Evolutionary conservation across 2,329 filamentous ascomycete genomes (phyloP).

Genomic region (Tolypocladium paradoxum): DNA sequence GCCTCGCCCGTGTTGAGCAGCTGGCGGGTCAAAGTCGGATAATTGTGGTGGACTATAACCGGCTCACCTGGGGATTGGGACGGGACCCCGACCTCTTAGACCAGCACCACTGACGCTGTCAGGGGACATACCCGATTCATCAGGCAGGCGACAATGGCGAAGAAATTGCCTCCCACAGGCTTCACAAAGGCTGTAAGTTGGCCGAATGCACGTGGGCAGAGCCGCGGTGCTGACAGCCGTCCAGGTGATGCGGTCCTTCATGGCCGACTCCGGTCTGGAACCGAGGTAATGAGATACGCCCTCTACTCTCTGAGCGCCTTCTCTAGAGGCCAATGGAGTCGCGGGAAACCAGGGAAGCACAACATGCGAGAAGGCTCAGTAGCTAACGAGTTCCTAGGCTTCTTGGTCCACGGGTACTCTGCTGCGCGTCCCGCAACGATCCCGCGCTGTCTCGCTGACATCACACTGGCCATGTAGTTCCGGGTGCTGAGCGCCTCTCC

Average conservation of each 20-base stretch:
- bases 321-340: background rate
- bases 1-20: background rate
- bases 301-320: background rate
- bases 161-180: conserved; percentile 20
- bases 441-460: background rate
- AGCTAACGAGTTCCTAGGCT: conserved; percentile 10
- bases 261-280: conserved; percentile 76
- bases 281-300: conserved; percentile 50
- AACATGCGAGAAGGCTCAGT: background rate
- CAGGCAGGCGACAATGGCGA: conserved; percentile 15
- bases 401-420: conserved; percentile 15
- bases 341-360: background rate
- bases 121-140: too few species aligned
- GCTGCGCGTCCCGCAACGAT: background rate
- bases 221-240: too few species aligned
- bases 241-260: conserved; percentile 78
- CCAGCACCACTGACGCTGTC: background rate
- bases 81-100: background rate
- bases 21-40: conserved; percentile 5
- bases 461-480: conserved; percentile 36
- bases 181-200: conserved; percentile 23
- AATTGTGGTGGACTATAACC: background rate
- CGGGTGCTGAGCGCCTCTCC: conserved; percentile 52
- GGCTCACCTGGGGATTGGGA: background rate
- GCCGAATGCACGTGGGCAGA: background rate